These are phyloP conservation scores for Spathaspora sp. DNA, from an alignment of 1,139 yeast species.

Conservation along the genomic window DNA sequence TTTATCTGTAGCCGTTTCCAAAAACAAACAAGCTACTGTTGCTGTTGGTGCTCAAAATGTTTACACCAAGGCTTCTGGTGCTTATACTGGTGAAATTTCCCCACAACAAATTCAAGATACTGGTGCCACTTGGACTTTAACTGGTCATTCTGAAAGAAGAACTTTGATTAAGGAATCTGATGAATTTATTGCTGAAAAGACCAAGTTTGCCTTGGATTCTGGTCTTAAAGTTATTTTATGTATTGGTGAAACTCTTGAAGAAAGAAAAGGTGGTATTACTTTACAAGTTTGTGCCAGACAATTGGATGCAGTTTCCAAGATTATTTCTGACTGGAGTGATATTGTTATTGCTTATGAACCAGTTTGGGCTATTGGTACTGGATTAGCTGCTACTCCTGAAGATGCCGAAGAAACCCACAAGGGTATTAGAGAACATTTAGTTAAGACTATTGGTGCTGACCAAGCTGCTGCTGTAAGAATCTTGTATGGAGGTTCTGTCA, in stretches of 20 bases:
- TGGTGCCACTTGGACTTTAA: slow-evolving; percentile 91
- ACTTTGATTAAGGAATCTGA: slow-evolving; percentile 87
- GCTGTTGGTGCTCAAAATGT: slow-evolving; percentile 89
- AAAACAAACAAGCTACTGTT: slow-evolving; percentile 71
- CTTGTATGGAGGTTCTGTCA: slow-evolving; percentile 98
- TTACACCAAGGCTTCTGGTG: slow-evolving; percentile 86
- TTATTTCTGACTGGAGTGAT: slow-evolving; percentile 86
- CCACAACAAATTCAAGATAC: slow-evolving; percentile 87
- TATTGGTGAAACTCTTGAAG: slow-evolving; percentile 96
- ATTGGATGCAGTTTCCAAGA: slow-evolving; percentile 82
- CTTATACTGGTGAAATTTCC: slow-evolving; percentile 96
- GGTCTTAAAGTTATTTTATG: slow-evolving; percentile 91
- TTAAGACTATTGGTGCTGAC: slow-evolving; percentile 70
- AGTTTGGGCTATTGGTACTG: slow-evolving; percentile 99
- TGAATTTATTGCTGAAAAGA: slow-evolving; percentile 91
- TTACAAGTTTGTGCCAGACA: slow-evolving; percentile 86
- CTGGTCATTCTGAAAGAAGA: slow-evolving; percentile 99
- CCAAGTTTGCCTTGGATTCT: slow-evolving; percentile 86
- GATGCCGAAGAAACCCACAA: slow-evolving; percentile 96
- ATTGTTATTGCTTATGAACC: slow-evolving; percentile 98
- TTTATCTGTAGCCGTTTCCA: slow-evolving; percentile 70
- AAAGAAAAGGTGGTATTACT: slow-evolving; percentile 87
- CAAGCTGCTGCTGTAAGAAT: slow-evolving; percentile 82
- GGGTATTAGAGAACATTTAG: slow-evolving; percentile 80
- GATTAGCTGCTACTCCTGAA: slow-evolving; percentile 97